Percentiles rank a stretch among this genome's conserved stretches.
Evolutionary conservation across 306 rosid genomes (phyloP).

Genomic region (Chamaecrista fasciculata): DNA sequence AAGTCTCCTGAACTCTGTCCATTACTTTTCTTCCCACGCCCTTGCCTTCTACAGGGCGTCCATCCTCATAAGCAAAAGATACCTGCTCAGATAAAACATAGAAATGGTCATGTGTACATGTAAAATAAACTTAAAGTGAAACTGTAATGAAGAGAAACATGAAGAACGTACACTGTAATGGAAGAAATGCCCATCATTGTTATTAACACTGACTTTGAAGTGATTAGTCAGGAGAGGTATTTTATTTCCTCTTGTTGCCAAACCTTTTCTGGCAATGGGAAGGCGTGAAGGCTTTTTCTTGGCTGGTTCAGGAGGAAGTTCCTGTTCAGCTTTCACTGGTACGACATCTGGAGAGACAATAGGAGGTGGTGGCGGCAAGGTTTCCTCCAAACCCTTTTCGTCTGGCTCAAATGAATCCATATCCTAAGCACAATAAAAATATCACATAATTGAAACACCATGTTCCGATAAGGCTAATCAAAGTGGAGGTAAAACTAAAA

Average conservation of each 20-base stretch:
- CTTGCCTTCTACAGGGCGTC: slow-evolving; percentile 81
- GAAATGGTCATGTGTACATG: not conserved
- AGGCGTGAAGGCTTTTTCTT: slow-evolving; percentile 56
- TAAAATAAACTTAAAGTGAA: not conserved
- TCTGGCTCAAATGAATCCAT: slow-evolving; percentile 58
- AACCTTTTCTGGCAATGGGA: slow-evolving; percentile 70
- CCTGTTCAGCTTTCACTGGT: slow-evolving; percentile 43
- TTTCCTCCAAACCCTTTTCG: slow-evolving; percentile 39
- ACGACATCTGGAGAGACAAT: slow-evolving; percentile 63
- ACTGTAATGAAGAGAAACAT: not conserved
- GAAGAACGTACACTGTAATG: slow-evolving; percentile 77
- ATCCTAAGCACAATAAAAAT: not conserved
- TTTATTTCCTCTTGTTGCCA: slow-evolving; percentile 63
- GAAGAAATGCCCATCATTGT: slow-evolving; percentile 57
- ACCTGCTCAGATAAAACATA: slow-evolving; percentile 45
- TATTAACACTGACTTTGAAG: slow-evolving; percentile 61
- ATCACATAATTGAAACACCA: not conserved
- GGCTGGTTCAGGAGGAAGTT: slow-evolving; percentile 25
- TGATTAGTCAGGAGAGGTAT: slow-evolving; percentile 66
- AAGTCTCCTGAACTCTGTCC: slow-evolving; percentile 77
- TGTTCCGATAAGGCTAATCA: not conserved
- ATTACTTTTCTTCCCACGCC: slow-evolving; percentile 77
- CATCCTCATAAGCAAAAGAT: slow-evolving; percentile 76
- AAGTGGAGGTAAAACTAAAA: not conserved
- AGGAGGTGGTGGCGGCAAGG: slow-evolving; percentile 85